phyloP scores from a whole-genome alignment of 2,329 filamentous ascomycete genomes.

The Alternaria novae-zelandiae region DNA sequence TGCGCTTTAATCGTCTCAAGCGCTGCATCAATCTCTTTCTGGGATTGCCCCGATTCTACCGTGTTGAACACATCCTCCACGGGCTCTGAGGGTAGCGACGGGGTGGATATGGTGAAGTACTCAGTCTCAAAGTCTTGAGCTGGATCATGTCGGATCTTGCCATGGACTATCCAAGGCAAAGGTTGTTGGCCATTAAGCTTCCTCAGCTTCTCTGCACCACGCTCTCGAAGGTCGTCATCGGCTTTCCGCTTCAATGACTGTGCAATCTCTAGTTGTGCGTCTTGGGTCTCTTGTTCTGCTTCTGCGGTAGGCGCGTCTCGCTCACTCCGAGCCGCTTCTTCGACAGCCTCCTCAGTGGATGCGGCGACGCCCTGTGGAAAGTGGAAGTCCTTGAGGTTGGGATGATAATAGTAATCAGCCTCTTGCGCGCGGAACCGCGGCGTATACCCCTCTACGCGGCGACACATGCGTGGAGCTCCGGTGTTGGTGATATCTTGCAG shows the following conservation, averaged over 20 bases:
- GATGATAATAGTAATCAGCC: background rate
- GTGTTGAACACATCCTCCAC: fast-evolving
- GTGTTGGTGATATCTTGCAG: background rate
- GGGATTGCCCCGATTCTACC: background rate
- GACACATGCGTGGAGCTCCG: background rate
- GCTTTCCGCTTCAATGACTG: background rate
- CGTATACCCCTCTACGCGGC: background rate
- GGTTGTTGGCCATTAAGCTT: background rate
- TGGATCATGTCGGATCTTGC: background rate
- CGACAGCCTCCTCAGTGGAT: background rate
- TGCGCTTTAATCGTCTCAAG: fast-evolving
- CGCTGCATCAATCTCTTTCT: background rate
- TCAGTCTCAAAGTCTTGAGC: background rate
- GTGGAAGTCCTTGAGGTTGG: background rate
- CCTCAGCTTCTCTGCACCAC: background rate
- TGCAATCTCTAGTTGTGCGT: fast-evolving
- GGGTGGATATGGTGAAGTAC: background rate
- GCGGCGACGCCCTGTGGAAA: background rate
- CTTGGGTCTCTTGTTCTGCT: fast-evolving
- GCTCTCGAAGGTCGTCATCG: background rate
- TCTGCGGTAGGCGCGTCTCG: fast-evolving
- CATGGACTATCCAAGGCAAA: background rate
- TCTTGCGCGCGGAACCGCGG: background rate
- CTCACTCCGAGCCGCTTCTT: background rate
- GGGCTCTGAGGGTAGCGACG: background rate